Percentiles rank a stretch among this genome's conserved stretches.
These are phyloP conservation scores for Ensete glaucum DNA, from an alignment of 176 grass and related monocot species.

Conservation along the genomic window DNA sequence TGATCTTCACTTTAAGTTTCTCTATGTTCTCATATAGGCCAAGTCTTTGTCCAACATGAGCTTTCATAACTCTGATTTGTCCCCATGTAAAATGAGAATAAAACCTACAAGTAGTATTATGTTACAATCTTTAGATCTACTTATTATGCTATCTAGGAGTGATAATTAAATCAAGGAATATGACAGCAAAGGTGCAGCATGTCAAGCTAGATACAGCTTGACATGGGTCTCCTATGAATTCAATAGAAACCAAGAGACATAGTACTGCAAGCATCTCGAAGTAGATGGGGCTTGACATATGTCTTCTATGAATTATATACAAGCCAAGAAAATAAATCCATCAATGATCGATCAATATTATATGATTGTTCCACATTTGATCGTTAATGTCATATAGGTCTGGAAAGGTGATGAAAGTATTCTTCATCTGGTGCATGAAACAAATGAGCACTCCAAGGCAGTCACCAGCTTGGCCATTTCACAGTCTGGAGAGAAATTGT, in stretches of 20 bases:
- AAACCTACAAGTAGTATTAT: neutral
- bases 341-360: too few species aligned
- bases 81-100: neutral
- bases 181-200: neutral
- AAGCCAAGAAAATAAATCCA: neutral
- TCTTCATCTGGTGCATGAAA: slow-evolving; percentile 32
- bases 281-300: neutral
- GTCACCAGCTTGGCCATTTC: slow-evolving; percentile 43
- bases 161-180: neutral
- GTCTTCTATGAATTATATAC: neutral
- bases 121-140: neutral
- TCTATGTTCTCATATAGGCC: neutral
- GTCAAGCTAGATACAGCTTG: neutral
- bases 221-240: neutral
- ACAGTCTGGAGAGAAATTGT: slow-evolving; percentile 38
- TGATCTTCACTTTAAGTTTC: neutral
- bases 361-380: neutral
- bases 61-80: neutral
- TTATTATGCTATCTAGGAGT: too few species aligned
- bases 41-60: too few species aligned
- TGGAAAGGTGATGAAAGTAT: slow-evolving; percentile 54
- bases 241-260: neutral
- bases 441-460: slow-evolving; percentile 46
- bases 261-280: neutral
- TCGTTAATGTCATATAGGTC: slow-evolving; percentile 15